Conservation (phyloP, 176 grass and related monocot genomes). For the Ananas comosus region DNA sequence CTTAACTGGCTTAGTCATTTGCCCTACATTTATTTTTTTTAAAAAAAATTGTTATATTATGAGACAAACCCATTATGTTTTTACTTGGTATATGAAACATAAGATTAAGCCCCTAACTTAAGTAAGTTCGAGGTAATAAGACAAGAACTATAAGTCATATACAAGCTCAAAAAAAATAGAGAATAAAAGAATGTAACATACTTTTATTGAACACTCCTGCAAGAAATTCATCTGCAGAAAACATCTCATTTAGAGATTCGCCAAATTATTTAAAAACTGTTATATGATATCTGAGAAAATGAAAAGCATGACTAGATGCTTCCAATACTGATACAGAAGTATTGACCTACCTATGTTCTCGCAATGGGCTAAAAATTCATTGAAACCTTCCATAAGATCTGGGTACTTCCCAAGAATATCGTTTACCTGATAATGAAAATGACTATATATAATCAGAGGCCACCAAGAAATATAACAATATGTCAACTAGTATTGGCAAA, state of each 20-base stretch:
- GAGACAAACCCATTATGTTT: not conserved
- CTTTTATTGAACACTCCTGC: constrained; percentile 63
- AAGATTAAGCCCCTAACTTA: not conserved
- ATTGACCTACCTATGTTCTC: constrained; percentile 59
- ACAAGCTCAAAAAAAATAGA: not conserved
- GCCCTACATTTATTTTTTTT: constrained; percentile 30
- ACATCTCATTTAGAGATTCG: constrained; percentile 18
- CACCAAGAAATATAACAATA: not conserved
- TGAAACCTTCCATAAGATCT: constrained; percentile 61
- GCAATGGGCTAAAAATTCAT: constrained; percentile 61
- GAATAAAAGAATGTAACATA: constrained; percentile 25
- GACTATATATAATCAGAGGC: constrained; percentile 6
- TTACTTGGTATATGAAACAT: not conserved
- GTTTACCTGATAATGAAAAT: constrained; percentile 36
- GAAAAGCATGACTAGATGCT: constrained; percentile 10
- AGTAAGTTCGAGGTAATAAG: not conserved
- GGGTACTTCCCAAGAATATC: constrained; percentile 60
- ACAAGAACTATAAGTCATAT: not conserved
- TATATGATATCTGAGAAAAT: not conserved
- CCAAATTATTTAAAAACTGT: too few species aligned
- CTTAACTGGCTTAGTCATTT: constrained; percentile 27
- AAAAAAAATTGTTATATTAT: constrained; percentile 5
- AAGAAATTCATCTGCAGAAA: constrained; percentile 75
- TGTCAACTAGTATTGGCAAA: too few species aligned
- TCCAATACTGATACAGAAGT: not conserved